Evolutionary conservation across 305 asterid genomes (phyloP).

Genomic region (Fraxinus velutina): DNA sequence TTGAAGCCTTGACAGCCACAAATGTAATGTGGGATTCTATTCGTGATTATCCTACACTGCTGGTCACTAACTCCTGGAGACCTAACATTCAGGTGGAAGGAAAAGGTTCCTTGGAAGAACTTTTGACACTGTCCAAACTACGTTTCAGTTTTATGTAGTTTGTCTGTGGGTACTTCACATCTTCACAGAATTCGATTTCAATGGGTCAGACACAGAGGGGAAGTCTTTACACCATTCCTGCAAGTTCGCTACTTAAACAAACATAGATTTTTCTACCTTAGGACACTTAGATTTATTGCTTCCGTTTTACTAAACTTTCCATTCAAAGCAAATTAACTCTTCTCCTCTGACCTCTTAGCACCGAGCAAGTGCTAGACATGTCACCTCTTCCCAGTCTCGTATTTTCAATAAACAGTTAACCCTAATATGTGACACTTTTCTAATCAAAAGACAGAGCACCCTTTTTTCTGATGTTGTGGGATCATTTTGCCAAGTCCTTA

Average conservation of each 20-base stretch:
- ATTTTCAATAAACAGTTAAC: not conserved
- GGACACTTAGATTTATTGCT: not conserved
- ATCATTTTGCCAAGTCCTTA: not conserved
- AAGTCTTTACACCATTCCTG: not conserved
- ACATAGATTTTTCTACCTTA: not conserved
- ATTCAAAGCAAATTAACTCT: not conserved
- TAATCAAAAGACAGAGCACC: not conserved
- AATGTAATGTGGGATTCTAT: not conserved
- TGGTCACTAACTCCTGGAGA: not conserved
- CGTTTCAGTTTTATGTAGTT: not conserved
- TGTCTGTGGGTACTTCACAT: not conserved
- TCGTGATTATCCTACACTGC: not conserved
- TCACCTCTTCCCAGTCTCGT: not conserved
- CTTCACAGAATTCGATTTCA: not conserved
- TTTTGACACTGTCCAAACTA: not conserved
- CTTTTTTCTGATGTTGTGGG: not conserved
- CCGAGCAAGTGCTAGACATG: not conserved
- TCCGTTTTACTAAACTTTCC: not conserved
- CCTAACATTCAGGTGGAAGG: not conserved
- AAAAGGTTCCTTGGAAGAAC: not conserved
- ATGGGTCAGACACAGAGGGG: not conserved
- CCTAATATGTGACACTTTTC: not conserved
- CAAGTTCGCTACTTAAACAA: not conserved
- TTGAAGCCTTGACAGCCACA: not conserved
- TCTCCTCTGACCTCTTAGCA: not conserved